These are phyloP conservation scores for Trametes sp. DNA, from an alignment of 1,284 basidiomycete genomes.

Conservation along the genomic window DNA sequence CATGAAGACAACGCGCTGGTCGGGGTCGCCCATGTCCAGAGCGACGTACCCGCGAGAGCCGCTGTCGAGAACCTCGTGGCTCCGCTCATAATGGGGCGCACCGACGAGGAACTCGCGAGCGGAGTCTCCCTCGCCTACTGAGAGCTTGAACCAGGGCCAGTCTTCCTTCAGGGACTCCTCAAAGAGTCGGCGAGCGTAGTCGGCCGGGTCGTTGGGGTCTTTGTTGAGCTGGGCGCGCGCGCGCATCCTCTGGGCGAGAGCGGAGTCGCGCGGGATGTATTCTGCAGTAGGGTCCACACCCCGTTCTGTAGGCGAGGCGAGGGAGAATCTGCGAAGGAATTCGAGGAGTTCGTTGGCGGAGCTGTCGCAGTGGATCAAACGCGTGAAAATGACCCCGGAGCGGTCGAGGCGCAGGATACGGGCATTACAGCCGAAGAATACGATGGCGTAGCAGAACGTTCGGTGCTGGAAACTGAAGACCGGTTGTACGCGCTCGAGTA, in stretches of 20 bases:
- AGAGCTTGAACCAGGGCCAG: constrained; percentile 9
- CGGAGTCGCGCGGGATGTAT: background rate
- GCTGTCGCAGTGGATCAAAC: constrained; percentile 14
- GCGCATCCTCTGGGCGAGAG: background rate
- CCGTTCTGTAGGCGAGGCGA: background rate
- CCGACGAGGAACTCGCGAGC: constrained; percentile 10
- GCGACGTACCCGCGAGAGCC: constrained; percentile 5
- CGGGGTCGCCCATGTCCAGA: background rate
- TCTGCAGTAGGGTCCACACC: constrained; percentile 19
- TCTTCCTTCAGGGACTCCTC: background rate
- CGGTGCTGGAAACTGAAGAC: constrained; percentile 19
- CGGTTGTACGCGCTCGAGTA: background rate
- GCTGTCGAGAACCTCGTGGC: background rate
- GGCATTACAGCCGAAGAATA: constrained; percentile 7
- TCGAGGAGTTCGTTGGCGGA: background rate
- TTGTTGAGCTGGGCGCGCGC: background rate
- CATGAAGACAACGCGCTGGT: background rate
- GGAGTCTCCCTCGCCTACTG: background rate
- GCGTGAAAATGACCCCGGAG: constrained; percentile 9
- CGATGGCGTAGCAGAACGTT: constrained; percentile 5
- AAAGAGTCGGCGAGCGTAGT: background rate
- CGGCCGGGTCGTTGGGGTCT: background rate
- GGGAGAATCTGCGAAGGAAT: constrained; percentile 9
- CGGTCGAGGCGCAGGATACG: constrained; percentile 22
- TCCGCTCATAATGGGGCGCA: background rate